Evolutionary conservation across 2,329 filamentous ascomycete species (phyloP), one percentile per base, ranked within the genome.

Genomic region (Ophiostoma montium): DNA sequence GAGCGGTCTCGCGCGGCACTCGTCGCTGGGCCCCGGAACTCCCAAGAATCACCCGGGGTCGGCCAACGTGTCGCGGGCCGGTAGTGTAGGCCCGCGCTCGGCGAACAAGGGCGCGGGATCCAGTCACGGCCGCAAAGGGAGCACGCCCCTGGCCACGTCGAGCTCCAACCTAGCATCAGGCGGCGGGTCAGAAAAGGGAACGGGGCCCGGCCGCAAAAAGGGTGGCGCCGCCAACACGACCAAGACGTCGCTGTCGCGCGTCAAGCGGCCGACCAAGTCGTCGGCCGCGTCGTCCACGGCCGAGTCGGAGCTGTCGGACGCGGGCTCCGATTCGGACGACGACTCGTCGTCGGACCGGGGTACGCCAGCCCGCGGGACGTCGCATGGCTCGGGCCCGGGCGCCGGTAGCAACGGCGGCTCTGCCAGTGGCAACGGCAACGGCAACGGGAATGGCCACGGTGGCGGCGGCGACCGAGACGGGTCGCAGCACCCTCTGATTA

Each of bases 271-370:
- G 39, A 69, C 67, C 42, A 75, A 78, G 60, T 77, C 76, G 54
- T 82, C 78, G 2, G 76, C 52, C 1, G 48, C 78, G 3, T 76
- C 75, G 5, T 79, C 77, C 4, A 76, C 74, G 6, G 76, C 72
- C 46, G 78, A 82, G 52, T 80, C 76, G 57, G 78, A 82, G 58
- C 68, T 82, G 36, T 82, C 78, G 0, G 78, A 82, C 47, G 77
- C 76, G 8, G 76, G 76, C 41, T 74, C 75, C 44, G 66, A 67
- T 47, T 72, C 75, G 57, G 69, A 68, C 46, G 67, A 74, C 46
- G 70, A 78, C 43, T 70, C 73, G 48, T 69, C 76, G 45, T 59
- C 66, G 35, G 53, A 64, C 15, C 65, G 66, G 27, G 63, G 61
- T 45, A 70, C 67, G 1, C 65, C 66, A 0, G 61, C 57, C n/a